Base-by-base conservation (phyloP, 306 rosid genomes). In the Medicago ruthenica region DNA sequence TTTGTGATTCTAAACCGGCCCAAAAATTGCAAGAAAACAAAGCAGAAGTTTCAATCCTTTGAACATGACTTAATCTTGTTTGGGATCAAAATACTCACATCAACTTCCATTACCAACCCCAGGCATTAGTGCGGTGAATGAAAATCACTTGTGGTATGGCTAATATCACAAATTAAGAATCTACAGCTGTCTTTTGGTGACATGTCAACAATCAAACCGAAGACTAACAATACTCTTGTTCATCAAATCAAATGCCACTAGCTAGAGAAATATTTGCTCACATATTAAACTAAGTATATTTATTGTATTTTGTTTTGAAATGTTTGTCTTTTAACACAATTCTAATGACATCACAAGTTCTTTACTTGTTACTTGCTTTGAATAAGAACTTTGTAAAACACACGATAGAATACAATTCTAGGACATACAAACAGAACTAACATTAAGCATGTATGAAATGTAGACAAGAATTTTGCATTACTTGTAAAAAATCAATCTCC, bases 51-150 rank as follows among this genome's bases (percentile, higher is more conserved):
- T 78, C 50, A 57, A 48, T 75, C 75, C 62, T 34, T 45, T 85
- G 80, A 71, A 15, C 61, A 17, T 41, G 55, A 65, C 67, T 58
- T 47, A 24, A 17, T 47, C 45, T 42, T 50, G 17, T 7, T 61
- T 37, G 68, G 79, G 76, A 45, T 39, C 10, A 27, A 65, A 66
- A 64, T 66, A 53, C 53, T 55, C 36, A 71, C 55, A 66, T 82
- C 81, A 66, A 47, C 79, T 34, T 80, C 68, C 67, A 62, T 80
- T 70, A 86, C 90, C 86, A 81, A 84, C 84, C 86, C 87, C 86
- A 63, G 45, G 48, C 40, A 81, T 16, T 37, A 76, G 88, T 82
- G 88, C 82, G 88, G 75, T 71, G 83, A 62, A 75, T 71, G 88
- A 85, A 85, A 82, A 76, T 82, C 70, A 76, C 80, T 61, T n/a